Evolutionary conservation across 225 moss, liverwort and hornwort genomes (phyloP), one percentile per base, ranked within the genome.

Genomic region (Bryoerythrophyllum caledonicum): DNA sequence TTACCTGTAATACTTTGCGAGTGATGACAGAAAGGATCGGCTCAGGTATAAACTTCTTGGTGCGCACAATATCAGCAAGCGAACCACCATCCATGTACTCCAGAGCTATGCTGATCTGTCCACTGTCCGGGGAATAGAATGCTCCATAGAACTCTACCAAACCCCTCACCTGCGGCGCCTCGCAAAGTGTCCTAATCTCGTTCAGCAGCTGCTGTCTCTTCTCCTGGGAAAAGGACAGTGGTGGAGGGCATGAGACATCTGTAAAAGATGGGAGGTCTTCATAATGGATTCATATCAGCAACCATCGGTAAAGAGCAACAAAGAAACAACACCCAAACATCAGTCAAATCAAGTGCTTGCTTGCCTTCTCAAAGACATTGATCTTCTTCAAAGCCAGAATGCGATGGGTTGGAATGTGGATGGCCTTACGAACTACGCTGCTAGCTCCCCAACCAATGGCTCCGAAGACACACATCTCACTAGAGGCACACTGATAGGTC

Each of bases 11-110:
- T 53, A 99, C 97, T 86, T 95, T 99, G 75, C 93, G 86, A 57
- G 93, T 99, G 74, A 99, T 99, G 23, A 90, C 97, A 13, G 97
- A 93, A 37, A 99, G 93, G 67, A 99, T 91, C 70, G 97, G 95
- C 79, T 99, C 97, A 61, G 97, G 97, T 73, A 99, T 95, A 38
- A 93, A 91, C 87, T 95, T 99, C 87, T 95, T 99, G 24, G 84
- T 91, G 65, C 97, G 95, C 58, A 99, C 90, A 75, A 99, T 89
- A 53, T 99, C 97, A 73, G 97, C 97, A 77, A 99, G 88, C 26
- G 97, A 99, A 70, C 97, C 97, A 17, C 94, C 97, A 74, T 99
- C 95, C 94, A 99, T 99, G 76, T 99, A 99, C 82, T 99, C 97
- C 73, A 99, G 86, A 48, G 97, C 97, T 65, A 99, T 99, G 86